Percentiles rank a stretch among this genome's conserved stretches.
These are phyloP conservation scores for Lavandula angustifolia DNA, from an alignment of 257 asterid species.

Conservation along the genomic window DNA sequence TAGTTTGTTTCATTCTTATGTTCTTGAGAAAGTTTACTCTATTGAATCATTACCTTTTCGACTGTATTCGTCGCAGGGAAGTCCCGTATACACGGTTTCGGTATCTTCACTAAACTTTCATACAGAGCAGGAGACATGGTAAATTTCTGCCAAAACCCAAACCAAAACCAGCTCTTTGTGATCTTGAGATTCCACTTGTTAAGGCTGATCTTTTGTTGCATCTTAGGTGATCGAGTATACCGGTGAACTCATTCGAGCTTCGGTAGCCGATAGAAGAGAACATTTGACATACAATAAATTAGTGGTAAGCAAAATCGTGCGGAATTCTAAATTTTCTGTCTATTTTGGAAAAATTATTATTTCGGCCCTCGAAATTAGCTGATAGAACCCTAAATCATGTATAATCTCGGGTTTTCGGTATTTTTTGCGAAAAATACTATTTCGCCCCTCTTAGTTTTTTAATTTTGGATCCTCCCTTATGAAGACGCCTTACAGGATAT, in stretches of 20 bases:
- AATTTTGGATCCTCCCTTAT: too few relatives aligned
- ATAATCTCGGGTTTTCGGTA: too few relatives aligned
- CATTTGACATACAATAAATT: slow-evolving; percentile 82
- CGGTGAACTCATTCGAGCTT: slow-evolving; percentile 91
- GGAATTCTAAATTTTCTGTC: too few relatives aligned
- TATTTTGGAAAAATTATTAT: too few relatives aligned
- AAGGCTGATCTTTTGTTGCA: slow-evolving; percentile 32
- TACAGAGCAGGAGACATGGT: slow-evolving; percentile 99
- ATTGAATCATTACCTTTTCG: slow-evolving; percentile 26
- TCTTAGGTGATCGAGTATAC: slow-evolving; percentile 83
- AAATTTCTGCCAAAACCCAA: too few relatives aligned
- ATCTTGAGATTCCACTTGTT: slow-evolving; percentile 20
- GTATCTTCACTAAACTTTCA: slow-evolving; percentile 80
- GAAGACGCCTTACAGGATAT: not conserved
- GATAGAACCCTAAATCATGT: too few relatives aligned
- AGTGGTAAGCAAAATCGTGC: slow-evolving; percentile 60
- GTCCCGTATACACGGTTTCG: slow-evolving; percentile 95
- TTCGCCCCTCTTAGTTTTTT: too few relatives aligned
- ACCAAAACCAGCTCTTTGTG: slow-evolving; percentile 28
- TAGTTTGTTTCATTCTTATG: not conserved
- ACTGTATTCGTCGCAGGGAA: slow-evolving; percentile 61
- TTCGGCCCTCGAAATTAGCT: too few relatives aligned
- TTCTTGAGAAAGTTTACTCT: not conserved
- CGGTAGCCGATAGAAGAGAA: slow-evolving; percentile 93
- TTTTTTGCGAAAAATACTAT: too few relatives aligned